A percentile compares a stretch with the other conserved stretches of the same genome.
These are phyloP conservation scores for Rubia balearica DNA, from an alignment of 305 asterid genomes.

Conservation along the genomic window DNA sequence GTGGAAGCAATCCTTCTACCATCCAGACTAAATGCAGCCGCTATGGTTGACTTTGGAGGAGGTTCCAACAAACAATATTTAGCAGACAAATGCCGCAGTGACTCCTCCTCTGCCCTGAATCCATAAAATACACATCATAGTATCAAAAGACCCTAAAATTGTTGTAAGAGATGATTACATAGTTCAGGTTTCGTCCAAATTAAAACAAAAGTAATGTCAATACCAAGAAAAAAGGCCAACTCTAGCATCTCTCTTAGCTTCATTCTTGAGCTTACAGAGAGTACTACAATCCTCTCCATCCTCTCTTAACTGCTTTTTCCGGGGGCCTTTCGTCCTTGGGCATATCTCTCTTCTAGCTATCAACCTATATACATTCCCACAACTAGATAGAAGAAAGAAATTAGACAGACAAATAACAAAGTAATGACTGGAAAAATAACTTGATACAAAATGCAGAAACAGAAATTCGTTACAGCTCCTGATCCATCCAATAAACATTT, in stretches of 20 bases:
- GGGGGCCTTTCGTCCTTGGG: conserved; percentile 14
- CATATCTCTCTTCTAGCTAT: conserved; percentile 21
- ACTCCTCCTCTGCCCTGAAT: conserved; percentile 21
- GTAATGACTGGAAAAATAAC: neutral
- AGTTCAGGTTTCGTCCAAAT: neutral
- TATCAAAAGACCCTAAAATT: neutral
- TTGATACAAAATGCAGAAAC: neutral
- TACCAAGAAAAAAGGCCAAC: conserved; percentile 18
- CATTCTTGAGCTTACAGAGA: neutral
- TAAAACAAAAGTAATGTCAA: neutral
- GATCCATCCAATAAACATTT: neutral
- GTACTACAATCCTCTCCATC: conserved; percentile 1
- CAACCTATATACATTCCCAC: conserved; percentile 6
- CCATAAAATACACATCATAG: neutral
- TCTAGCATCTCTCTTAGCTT: conserved; percentile 17
- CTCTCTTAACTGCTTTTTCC: conserved; percentile 13
- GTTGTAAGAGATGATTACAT: neutral
- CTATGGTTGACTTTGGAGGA: conserved; percentile 28
- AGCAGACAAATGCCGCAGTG: conserved; percentile 16
- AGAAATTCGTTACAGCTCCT: neutral
- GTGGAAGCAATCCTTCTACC: conserved; percentile 21
- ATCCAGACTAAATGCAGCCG: conserved; percentile 24
- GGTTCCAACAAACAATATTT: conserved; percentile 17
- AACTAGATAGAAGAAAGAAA: neutral
- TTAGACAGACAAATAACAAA: neutral